Conservation (phyloP, 2,329 filamentous ascomycete species). For the Amesomyces nigricolor region DNA sequence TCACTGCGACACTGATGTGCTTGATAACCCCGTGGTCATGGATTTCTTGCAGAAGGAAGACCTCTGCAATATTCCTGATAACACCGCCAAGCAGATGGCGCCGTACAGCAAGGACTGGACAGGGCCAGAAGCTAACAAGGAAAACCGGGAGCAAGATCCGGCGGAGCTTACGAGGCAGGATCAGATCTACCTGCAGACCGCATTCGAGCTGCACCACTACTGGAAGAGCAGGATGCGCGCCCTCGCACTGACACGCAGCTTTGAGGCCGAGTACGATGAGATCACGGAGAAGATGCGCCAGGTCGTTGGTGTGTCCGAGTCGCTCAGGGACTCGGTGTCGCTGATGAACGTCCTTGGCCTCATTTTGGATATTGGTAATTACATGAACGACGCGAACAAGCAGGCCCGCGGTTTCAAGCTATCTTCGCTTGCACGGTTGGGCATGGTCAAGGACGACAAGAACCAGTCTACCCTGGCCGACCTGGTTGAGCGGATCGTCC, state of each 20-base stretch:
- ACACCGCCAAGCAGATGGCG: conserved; percentile 82
- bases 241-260: conserved; percentile 74
- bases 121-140: conserved; percentile 71
- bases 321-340: conserved; percentile 81
- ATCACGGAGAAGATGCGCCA: conserved; percentile 79
- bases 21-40: conserved; percentile 90
- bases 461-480: conserved; percentile 96
- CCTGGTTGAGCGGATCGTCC: conserved; percentile 90
- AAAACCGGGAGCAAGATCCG: conserved; percentile 79
- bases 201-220: conserved; percentile 93
- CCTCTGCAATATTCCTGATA: conserved; percentile 86
- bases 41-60: conserved; percentile 93
- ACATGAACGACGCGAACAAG: conserved; percentile 99
- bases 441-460: conserved; percentile 99
- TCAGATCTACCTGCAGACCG: conserved; percentile 89
- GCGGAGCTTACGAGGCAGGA: conserved; percentile 86
- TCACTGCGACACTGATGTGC: conserved; percentile 82
- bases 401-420: conserved; percentile 98
- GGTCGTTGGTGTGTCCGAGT: conserved; percentile 82
- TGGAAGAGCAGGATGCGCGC: conserved; percentile 98
- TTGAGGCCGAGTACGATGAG: conserved; percentile 85
- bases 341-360: conserved; percentile 94
- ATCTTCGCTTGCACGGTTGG: conserved; percentile 82
- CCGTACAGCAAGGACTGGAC: conserved; percentile 97
- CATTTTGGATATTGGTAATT: conserved; percentile 97